Conservation (phyloP, 106 monocot genomes). For the Amphibolis antarctica region DNA sequence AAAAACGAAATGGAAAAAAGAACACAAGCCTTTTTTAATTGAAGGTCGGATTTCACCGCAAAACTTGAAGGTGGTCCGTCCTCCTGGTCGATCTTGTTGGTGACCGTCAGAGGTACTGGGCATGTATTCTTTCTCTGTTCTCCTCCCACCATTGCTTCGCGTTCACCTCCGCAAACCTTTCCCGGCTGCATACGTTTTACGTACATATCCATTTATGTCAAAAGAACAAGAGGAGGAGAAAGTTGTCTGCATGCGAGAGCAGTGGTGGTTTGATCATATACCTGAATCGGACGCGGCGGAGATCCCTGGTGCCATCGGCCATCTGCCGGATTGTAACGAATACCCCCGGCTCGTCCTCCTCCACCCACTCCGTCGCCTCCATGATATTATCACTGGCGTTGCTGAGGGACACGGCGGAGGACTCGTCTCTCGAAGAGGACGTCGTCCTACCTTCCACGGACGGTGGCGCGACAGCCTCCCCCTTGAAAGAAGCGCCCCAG, state of each 20-base stretch:
- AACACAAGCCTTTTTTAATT: no score
- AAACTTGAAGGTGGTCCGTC: neutral
- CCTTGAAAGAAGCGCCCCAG: neutral
- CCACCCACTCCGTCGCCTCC: slow-evolving; percentile 88
- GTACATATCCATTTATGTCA: no score
- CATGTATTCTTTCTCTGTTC: slow-evolving; percentile 81
- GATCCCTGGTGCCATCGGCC: slow-evolving; percentile 74
- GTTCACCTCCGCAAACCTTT: slow-evolving; percentile 76
- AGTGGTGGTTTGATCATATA: slow-evolving; percentile 3
- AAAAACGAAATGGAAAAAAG: no score
- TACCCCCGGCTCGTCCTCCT: slow-evolving; percentile 88
- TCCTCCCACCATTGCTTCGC: slow-evolving; percentile 98
- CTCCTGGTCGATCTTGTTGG: neutral
- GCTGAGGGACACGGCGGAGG: slow-evolving; percentile 52
- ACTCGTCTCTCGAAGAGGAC: slow-evolving; percentile 65
- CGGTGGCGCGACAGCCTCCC: slow-evolving; percentile 16
- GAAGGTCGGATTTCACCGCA: neutral
- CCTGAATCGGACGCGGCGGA: slow-evolving; percentile 91
- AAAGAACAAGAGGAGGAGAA: no score
- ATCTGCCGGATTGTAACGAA: slow-evolving; percentile 78
- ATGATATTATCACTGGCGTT: slow-evolving; percentile 47
- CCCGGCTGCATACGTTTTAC: slow-evolving; percentile 42
- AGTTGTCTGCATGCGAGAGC: no score
- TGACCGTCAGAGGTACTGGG: slow-evolving; percentile 49
- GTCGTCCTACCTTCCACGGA: slow-evolving; percentile 62